Evolutionary conservation across 371 early-diverging fungal species (phyloP).

Genomic region (Lichtheimia corymbifera): DNA sequence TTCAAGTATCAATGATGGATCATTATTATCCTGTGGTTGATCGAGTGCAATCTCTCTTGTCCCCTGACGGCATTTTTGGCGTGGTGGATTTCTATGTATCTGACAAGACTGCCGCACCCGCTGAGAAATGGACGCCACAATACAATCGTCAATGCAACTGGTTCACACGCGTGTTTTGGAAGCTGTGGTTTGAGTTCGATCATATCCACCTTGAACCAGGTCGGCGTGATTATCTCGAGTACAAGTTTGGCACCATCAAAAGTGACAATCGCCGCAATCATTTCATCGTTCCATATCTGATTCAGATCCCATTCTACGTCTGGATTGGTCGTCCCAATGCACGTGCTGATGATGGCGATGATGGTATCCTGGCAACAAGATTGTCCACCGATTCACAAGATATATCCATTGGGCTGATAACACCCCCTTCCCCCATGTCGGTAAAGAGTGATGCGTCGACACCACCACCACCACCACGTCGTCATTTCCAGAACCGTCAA

Average conservation of each 20-base stretch:
- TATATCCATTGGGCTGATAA: neutral
- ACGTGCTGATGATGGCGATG: conserved; percentile 21
- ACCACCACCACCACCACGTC: neutral
- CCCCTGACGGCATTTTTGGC: conserved; percentile 74
- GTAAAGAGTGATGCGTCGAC: neutral
- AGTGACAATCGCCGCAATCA: conserved; percentile 73
- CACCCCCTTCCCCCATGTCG: neutral
- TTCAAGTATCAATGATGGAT: conserved; percentile 82
- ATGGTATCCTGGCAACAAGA: neutral
- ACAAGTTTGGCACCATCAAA: conserved; percentile 79
- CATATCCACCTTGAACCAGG: conserved; percentile 77
- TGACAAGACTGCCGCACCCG: conserved; percentile 55
- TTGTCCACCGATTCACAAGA: neutral
- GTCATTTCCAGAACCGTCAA: conserved; percentile 35
- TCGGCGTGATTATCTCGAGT: conserved; percentile 85
- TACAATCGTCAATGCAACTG: conserved; percentile 67
- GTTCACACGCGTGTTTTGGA: conserved; percentile 84
- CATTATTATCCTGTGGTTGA: conserved; percentile 73
- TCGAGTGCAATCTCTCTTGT: conserved; percentile 59
- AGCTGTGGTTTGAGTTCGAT: conserved; percentile 77
- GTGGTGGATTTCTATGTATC: conserved; percentile 84
- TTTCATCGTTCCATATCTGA: conserved; percentile 68
- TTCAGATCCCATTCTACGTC: conserved; percentile 86
- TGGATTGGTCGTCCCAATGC: conserved; percentile 69
- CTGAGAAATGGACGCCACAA: conserved; percentile 55